phyloP scores from a whole-genome alignment of 148 eudicot species.

The Silene uniflora region DNA sequence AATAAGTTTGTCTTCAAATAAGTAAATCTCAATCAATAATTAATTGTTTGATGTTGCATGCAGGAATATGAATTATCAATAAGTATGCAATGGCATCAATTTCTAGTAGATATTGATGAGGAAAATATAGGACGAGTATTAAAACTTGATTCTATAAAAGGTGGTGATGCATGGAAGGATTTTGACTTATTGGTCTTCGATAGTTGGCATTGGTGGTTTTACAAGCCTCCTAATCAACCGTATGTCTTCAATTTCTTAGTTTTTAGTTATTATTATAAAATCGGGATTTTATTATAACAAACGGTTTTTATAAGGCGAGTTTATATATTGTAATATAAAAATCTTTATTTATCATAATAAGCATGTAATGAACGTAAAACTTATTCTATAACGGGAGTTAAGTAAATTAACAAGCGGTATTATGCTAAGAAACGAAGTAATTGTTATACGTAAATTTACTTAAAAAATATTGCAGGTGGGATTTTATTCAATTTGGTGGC shows the following conservation, averaged over 20 bases:
- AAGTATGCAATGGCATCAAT: slow-evolving; percentile 36
- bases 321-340: no score
- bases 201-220: slow-evolving; percentile 77
- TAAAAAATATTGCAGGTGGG: slow-evolving; percentile 42
- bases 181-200: slow-evolving; percentile 55
- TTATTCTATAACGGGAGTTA: no score
- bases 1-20: no score
- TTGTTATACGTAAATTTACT: no score
- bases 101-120: slow-evolving; percentile 46
- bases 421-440: no score
- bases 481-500: slow-evolving; percentile 41
- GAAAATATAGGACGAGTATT: slow-evolving; percentile 42
- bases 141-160: slow-evolving; percentile 47
- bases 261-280: neutral
- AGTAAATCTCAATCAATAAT: no score
- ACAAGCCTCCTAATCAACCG: slow-evolving; percentile 53
- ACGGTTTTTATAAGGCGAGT: neutral
- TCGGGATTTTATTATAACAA: neutral
- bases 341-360: no score
- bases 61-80: slow-evolving; percentile 50
- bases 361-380: no score
- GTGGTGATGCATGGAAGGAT: slow-evolving; percentile 46
- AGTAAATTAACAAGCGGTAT: no score
- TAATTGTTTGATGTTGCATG: neutral
- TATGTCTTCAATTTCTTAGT: slow-evolving; percentile 17